A percentile compares a stretch with the other conserved stretches of the same genome.
Conservation (phyloP, 148 eudicot species). For the Drosera capensis region DNA sequence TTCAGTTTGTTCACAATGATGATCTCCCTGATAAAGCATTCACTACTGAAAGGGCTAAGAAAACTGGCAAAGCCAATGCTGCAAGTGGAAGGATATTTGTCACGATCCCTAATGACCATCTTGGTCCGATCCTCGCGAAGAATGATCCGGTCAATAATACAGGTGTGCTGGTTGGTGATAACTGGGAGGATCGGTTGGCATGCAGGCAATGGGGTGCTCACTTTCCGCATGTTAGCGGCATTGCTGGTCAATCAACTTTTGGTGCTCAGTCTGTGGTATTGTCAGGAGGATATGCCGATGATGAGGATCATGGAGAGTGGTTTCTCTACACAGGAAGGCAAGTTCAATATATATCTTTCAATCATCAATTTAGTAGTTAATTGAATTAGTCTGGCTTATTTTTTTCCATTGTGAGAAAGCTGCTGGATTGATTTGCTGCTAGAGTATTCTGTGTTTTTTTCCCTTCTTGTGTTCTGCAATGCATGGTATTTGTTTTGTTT, state of each 20-base stretch:
- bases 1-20: slow-evolving; percentile 37
- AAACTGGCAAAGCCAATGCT: slow-evolving; percentile 68
- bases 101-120: slow-evolving; percentile 52
- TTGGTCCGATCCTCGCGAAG: slow-evolving; percentile 83
- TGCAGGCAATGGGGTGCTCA: slow-evolving; percentile 97
- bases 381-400: too few species aligned
- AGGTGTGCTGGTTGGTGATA: slow-evolving; percentile 84
- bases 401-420: too few species aligned
- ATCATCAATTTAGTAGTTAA: too few species aligned
- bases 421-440: too few species aligned
- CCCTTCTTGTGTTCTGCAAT: too few species aligned
- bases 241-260: slow-evolving; percentile 46
- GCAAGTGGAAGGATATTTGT: slow-evolving; percentile 77
- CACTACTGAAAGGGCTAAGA: slow-evolving; percentile 70
- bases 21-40: slow-evolving; percentile 75
- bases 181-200: slow-evolving; percentile 46
- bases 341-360: too few species aligned
- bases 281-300: slow-evolving; percentile 87
- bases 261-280: slow-evolving; percentile 85
- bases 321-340: slow-evolving; percentile 95
- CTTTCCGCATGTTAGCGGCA: slow-evolving; percentile 68
- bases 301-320: slow-evolving; percentile 98
- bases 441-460: too few species aligned
- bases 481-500: slow-evolving; percentile 17
- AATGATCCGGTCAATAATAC: slow-evolving; percentile 55